Conservation (phyloP, 2,329 filamentous ascomycete genomes). For the Fusarium piperis region DNA sequence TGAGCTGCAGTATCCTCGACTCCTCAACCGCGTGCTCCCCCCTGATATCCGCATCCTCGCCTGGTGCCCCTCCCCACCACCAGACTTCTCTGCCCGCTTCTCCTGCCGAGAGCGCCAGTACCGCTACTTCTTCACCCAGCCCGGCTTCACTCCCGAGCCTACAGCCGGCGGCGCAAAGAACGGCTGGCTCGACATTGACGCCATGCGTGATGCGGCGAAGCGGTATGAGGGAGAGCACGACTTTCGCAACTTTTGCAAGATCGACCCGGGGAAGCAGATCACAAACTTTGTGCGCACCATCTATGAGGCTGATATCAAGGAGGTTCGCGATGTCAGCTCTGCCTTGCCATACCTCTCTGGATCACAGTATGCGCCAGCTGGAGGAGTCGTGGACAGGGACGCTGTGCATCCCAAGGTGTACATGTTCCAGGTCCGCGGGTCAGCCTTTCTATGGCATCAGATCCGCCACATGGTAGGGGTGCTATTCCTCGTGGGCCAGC, state of each 20-base stretch:
- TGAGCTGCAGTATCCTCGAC: slow-evolving; percentile 83
- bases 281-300: slow-evolving; percentile 83
- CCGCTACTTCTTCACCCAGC: slow-evolving; percentile 97
- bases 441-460: slow-evolving; percentile 97
- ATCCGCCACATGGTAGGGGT: slow-evolving; percentile 94
- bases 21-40: slow-evolving; percentile 89
- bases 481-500: slow-evolving; percentile 91
- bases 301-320: slow-evolving; percentile 81
- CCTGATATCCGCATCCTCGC: slow-evolving; percentile 90
- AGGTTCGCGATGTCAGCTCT: slow-evolving; percentile 65
- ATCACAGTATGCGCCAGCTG: slow-evolving; percentile 48
- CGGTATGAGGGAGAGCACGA: slow-evolving; percentile 86
- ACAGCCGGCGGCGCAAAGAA: slow-evolving; percentile 55
- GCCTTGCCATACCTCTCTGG: slow-evolving; percentile 65
- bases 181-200: slow-evolving; percentile 87
- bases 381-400: background rate
- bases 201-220: slow-evolving; percentile 85
- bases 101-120: slow-evolving; percentile 92
- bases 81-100: slow-evolving; percentile 89
- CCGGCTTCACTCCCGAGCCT: slow-evolving; percentile 76
- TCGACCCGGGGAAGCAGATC: slow-evolving; percentile 90
- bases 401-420: slow-evolving; percentile 73
- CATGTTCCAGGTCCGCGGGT: slow-evolving; percentile 87
- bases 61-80: slow-evolving; percentile 87
- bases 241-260: slow-evolving; percentile 96